Evolutionary conservation across 2,329 filamentous ascomycete genomes (phyloP).

Genomic region (Apiospora sp.): DNA sequence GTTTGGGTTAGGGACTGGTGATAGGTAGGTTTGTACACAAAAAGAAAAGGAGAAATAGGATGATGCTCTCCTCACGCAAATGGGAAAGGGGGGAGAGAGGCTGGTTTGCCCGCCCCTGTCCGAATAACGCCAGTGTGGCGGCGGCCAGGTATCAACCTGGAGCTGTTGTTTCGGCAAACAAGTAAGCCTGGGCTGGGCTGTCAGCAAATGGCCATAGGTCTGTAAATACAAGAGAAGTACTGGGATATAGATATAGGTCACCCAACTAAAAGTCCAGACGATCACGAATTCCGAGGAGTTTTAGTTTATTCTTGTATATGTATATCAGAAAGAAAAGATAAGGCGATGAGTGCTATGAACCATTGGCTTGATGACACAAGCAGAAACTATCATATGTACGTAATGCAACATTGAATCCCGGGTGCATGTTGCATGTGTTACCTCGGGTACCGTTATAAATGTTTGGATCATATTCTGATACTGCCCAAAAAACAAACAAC

Average conservation of each 20-base stretch:
- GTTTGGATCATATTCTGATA: conserved; percentile 14
- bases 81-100: not conserved
- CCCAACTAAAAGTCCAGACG: not conserved
- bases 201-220: not conserved
- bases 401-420: no score
- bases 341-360: not conserved
- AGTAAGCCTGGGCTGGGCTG: not conserved
- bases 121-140: not conserved
- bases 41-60: not conserved
- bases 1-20: not conserved
- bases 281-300: not conserved
- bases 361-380: not conserved
- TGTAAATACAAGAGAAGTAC: conserved; percentile 2
- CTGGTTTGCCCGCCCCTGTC: not conserved
- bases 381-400: not conserved
- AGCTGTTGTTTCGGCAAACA: not conserved
- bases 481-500: conserved; percentile 28
- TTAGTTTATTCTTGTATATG: no score
- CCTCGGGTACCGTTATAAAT: not conserved
- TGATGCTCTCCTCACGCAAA: not conserved
- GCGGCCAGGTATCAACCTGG: not conserved
- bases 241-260: conserved; percentile 14
- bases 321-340: not conserved
- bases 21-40: not conserved
- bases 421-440: not conserved